phyloP scores from a whole-genome alignment of 1,139 yeast genomes.

The Protomyces lactucae-debilis region DNA sequence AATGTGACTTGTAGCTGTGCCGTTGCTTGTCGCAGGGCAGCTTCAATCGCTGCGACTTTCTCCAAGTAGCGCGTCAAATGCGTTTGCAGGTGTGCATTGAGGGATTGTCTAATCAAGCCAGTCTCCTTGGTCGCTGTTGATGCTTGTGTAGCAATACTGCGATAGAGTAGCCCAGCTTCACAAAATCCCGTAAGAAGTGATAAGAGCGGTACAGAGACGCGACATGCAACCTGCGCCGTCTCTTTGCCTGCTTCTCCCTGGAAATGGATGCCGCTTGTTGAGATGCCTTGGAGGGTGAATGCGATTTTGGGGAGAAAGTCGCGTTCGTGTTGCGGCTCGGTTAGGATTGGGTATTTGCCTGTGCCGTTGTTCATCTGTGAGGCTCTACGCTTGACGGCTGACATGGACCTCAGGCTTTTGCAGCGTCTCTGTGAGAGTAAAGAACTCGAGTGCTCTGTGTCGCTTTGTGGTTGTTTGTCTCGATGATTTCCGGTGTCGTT shows the following conservation, averaged over 20 bases:
- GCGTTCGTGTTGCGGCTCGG: neutral
- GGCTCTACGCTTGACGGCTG: neutral
- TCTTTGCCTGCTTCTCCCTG: neutral
- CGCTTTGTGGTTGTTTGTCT: too few relatives aligned
- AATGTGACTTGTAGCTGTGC: conserved; percentile 36
- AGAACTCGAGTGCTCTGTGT: neutral
- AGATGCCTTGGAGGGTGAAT: neutral
- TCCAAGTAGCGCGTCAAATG: conserved; percentile 54
- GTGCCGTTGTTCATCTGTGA: neutral
- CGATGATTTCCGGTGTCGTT: neutral
- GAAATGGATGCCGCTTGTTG: neutral
- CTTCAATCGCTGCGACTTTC: conserved; percentile 52
- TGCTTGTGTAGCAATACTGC: conserved; percentile 43
- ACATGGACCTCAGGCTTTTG: neutral
- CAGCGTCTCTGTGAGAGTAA: neutral
- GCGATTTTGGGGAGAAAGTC: neutral
- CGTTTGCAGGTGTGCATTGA: conserved; percentile 52
- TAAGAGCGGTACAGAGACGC: conserved; percentile 54
- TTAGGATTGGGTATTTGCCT: neutral
- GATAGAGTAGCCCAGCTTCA: conserved; percentile 71
- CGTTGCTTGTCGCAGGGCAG: conserved; percentile 35
- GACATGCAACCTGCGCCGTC: neutral
- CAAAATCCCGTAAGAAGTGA: conserved; percentile 55
- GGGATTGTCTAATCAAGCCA: conserved; percentile 47
- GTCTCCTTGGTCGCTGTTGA: conserved; percentile 38